Percentiles rank a stretch among this genome's conserved stretches.
These are phyloP conservation scores for Ocimum tenuiflorum DNA, from an alignment of 257 asterid species.

Conservation along the genomic window DNA sequence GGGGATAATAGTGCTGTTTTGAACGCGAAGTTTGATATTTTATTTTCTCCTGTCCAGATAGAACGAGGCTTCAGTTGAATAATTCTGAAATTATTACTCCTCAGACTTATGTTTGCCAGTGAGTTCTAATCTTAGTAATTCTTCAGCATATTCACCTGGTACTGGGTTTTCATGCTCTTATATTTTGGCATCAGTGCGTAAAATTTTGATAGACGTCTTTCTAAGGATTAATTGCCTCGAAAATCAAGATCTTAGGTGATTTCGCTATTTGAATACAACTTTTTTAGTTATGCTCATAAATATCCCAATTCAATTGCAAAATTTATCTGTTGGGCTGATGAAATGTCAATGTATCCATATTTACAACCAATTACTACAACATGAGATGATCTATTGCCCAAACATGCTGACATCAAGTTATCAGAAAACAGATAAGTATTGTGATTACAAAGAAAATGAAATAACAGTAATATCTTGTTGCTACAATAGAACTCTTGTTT, in stretches of 20 bases:
- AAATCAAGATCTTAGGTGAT: not conserved
- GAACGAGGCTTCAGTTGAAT: slow-evolving; percentile 65
- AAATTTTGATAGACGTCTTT: not conserved
- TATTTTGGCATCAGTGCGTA: not conserved
- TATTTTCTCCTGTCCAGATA: slow-evolving; percentile 46
- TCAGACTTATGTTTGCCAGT: slow-evolving; percentile 68
- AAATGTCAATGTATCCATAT: too few relatives aligned
- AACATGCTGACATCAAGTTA: not conserved
- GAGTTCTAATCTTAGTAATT: slow-evolving; percentile 25
- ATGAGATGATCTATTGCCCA: not conserved
- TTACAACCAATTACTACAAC: not conserved
- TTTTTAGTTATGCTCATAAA: not conserved
- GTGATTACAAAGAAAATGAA: too few relatives aligned
- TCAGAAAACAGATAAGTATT: too few relatives aligned
- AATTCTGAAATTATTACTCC: slow-evolving; percentile 69
- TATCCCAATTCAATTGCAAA: not conserved
- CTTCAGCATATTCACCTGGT: not conserved
- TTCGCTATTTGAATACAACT: not conserved
- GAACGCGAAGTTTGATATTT: not conserved
- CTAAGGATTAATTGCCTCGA: not conserved
- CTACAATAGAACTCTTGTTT: not conserved
- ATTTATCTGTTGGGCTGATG: too few relatives aligned
- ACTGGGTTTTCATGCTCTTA: not conserved
- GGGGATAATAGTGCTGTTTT: not conserved
- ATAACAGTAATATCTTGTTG: too few relatives aligned